A percentile compares a stretch with the other conserved stretches of the same genome.
These are phyloP conservation scores for Chrysoporthe cubensis DNA, from an alignment of 2,329 filamentous ascomycete genomes.

Conservation along the genomic window DNA sequence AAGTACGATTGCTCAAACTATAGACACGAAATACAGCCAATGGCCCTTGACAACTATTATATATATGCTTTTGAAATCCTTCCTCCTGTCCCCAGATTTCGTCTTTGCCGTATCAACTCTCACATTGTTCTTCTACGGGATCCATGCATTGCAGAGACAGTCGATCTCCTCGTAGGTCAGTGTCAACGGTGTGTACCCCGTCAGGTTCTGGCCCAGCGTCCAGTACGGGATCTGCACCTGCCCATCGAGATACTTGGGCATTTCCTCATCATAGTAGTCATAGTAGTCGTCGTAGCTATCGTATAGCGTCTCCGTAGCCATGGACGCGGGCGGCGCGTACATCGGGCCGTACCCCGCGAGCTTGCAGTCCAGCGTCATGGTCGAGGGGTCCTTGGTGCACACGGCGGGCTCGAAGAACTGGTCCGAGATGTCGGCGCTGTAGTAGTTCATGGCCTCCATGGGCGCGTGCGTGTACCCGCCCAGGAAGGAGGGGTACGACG, in stretches of 20 bases:
- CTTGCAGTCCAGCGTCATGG: constrained; percentile 6
- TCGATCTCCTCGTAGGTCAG: neutral
- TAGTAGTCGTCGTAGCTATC: neutral
- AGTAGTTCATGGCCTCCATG: neutral
- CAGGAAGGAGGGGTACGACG: neutral
- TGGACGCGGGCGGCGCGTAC: neutral
- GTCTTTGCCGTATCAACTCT: neutral
- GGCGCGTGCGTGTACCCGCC: neutral
- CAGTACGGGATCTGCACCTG: neutral
- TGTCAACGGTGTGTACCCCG: neutral
- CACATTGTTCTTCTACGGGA: neutral
- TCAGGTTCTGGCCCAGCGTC: neutral
- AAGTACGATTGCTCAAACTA: neutral
- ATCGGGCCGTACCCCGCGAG: neutral
- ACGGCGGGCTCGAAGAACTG: constrained; percentile 2
- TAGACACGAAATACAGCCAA: neutral
- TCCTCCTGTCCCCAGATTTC: neutral
- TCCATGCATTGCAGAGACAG: constrained; percentile 6
- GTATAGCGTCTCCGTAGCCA: neutral
- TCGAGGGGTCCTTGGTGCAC: constrained; percentile 5
- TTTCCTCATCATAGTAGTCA: neutral
- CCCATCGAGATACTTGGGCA: neutral
- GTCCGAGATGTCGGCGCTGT: constrained; percentile 3
- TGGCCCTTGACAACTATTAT: neutral
- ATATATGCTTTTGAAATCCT: neutral